Percentiles rank a stretch among this genome's conserved stretches.
Conservation (phyloP, 768 basidiomycete species). For the Exsudoporus frostii region DNA sequence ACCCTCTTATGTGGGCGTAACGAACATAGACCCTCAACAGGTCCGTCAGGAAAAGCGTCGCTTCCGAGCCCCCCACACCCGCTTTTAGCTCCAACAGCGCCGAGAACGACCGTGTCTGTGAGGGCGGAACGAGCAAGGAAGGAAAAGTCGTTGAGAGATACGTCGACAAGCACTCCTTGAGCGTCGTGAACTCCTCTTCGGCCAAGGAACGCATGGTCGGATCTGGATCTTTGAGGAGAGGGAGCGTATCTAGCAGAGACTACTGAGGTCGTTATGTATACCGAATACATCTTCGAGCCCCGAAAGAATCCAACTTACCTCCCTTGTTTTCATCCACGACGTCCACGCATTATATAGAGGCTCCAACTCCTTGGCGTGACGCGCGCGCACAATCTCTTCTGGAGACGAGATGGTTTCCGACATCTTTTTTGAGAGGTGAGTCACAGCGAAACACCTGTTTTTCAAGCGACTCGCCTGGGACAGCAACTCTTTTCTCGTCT, state of each 20-base stretch:
- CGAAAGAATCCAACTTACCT: constrained; percentile 42
- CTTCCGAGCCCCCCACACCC: background rate
- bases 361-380: constrained; percentile 66
- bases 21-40: constrained; percentile 53
- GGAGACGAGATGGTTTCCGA: constrained; percentile 50
- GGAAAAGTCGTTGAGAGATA: constrained; percentile 53
- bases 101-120: constrained; percentile 60
- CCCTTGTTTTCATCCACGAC: constrained; percentile 50
- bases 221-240: constrained; percentile 65
- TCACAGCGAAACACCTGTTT: background rate
- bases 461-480: constrained; percentile 37
- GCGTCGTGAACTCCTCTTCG: constrained; percentile 46
- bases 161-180: constrained; percentile 28
- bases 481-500: constrained; percentile 44
- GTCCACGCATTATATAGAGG: constrained; percentile 68
- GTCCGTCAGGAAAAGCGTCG: constrained; percentile 58
- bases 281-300: background rate
- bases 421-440: constrained; percentile 33
- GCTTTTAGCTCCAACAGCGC: constrained; percentile 90
- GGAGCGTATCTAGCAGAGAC: constrained; percentile 61
- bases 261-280: constrained; percentile 37
- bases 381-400: constrained; percentile 57
- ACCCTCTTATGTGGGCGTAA: constrained; percentile 50
- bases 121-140: constrained; percentile 57
- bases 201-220: background rate